Conservation (phyloP, 2,329 filamentous ascomycete genomes). For the Arachnopeziza araneosa region DNA sequence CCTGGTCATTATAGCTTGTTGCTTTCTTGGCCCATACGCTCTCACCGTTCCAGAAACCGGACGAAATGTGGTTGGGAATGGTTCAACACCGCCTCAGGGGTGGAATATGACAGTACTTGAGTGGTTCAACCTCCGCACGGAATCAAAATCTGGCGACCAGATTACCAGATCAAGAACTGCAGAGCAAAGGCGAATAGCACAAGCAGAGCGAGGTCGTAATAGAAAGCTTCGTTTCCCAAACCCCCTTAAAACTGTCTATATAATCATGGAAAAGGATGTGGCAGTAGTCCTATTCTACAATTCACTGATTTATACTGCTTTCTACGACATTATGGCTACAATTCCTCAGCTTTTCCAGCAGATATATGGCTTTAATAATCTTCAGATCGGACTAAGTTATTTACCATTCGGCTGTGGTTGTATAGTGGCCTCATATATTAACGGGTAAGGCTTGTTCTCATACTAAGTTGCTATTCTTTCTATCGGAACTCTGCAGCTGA, state of each 20-base stretch:
- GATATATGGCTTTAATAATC: slow-evolving; percentile 29
- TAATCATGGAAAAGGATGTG: slow-evolving; percentile 54
- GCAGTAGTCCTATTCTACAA: slow-evolving; percentile 47
- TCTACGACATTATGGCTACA: slow-evolving; percentile 46
- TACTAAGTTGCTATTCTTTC: too few species aligned
- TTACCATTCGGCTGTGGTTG: slow-evolving; percentile 44
- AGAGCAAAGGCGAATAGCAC: slow-evolving; percentile 30
- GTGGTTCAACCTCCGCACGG: slow-evolving; percentile 29
- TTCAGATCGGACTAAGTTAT: slow-evolving; percentile 31
- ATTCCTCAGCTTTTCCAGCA: slow-evolving; percentile 42
- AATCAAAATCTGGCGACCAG: slow-evolving; percentile 17
- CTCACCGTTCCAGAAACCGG: slow-evolving; percentile 30
- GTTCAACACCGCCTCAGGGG: slow-evolving; percentile 48
- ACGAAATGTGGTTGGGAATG: slow-evolving; percentile 31
- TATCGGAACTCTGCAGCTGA: too few species aligned
- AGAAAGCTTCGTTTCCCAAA: slow-evolving; percentile 49
- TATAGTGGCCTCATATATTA: slow-evolving; percentile 44
- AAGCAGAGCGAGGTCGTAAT: slow-evolving; percentile 32
- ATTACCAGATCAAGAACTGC: slow-evolving; percentile 28
- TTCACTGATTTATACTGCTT: slow-evolving; percentile 49
- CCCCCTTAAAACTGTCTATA: slow-evolving; percentile 47
- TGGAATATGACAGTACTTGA: slow-evolving; percentile 55
- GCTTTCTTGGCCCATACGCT: slow-evolving; percentile 32
- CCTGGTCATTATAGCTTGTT: slow-evolving; percentile 40
- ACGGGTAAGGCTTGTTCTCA: slow-evolving; percentile 31